Base-by-base conservation (phyloP, 106 monocot species). In the Allium cepa region DNA sequence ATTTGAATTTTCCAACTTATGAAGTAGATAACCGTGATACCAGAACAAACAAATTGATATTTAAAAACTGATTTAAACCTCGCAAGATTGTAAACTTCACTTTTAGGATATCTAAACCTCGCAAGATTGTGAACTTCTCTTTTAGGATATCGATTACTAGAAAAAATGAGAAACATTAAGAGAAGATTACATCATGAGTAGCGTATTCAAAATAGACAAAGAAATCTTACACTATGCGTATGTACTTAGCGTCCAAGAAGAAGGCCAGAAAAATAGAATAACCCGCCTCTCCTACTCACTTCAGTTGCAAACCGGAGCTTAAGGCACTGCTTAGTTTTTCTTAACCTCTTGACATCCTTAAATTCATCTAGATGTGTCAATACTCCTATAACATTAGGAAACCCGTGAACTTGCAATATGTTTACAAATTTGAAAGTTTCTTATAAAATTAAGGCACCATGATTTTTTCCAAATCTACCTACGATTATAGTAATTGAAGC, bases 401-500 rank as follows among this genome's bases (percentile, higher is more conserved):
- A 91, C 47, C 97, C 97, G 71, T 99, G 97, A 10, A 87, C 76
- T 85, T 89, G 90, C 77, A 99, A 71, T 55, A 99, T 87, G 50
- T 99, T 99, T 28, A 99, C 87, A 84, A 99, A 99, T 66, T 99
- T 92, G 78, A 99, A 99, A 17, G 97, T 99, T 85, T 92, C 97
- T 92, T 99, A 83, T 57, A 84, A 75, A 67, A 50, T 48, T 10
- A 4, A 66, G n/a, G n/a, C n/a, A n/a, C n/a, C n/a, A n/a, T n/a
- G n/a, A n/a, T n/a, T n/a, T n/a, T n/a, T n/a, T n/a, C n/a, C n/a
- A n/a, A n/a, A n/a, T n/a, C n/a, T n/a, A n/a, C n/a, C n/a, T n/a
- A n/a, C n/a, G n/a, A 18, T 18, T 50, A 18, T 50, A 18, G 46
- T 9, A 7, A 50, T 13, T 22, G 66, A 22, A 50, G 15, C 66